Evolutionary conservation across 1,139 yeast species (phyloP), one percentile per base, ranked within the genome.

Genomic region (Pichia sp.): DNA sequence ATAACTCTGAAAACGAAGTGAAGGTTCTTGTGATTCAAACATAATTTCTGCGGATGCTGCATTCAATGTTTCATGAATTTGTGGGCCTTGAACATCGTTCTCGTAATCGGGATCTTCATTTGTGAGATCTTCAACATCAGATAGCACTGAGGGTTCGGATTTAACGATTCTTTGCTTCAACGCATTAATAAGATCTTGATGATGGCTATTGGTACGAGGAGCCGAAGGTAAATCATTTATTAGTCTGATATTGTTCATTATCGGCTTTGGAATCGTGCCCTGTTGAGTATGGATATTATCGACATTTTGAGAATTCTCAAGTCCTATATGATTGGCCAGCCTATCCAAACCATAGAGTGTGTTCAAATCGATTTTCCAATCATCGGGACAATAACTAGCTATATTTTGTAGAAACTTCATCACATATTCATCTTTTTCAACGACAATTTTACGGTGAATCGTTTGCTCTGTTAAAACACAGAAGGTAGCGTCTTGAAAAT

Each of bases 401-500:
- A 50, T 33, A 11, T 45, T 36, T 34, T 41, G 37, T 11, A 50
- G 36, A 16, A 50, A 49, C 1, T 35, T n/a, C 4, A 40, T 49
- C 1, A 50, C 33, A 27, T 50, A 38, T 23, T 39, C 35, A 45
- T 50, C 53, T 10, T 41, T 45, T 27, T 38, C 34, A 2, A 37
- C 16, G 29, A 48, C 38, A 34, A 47, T 44, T 31, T 33, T 36
- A 28, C 38, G 34, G 6, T 37, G 10, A 16, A 52, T 29, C 27
- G 43, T 41, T 6, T 38, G 5, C 37, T 45, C 41, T 1, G 32
- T 36, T 31, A 52, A 31, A 3, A 44, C 28, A 10, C 31, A 33
- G 7, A 51, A 29, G 7, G 16, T 11, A 7, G 48, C 44, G 11
- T 41, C 42, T n/a, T 44, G 41, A n/a, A 55, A 44, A 39, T 59